Evolutionary conservation across 495 filamentous ascomycete genomes (phyloP).

Genomic region (Aspergillus diversus): DNA sequence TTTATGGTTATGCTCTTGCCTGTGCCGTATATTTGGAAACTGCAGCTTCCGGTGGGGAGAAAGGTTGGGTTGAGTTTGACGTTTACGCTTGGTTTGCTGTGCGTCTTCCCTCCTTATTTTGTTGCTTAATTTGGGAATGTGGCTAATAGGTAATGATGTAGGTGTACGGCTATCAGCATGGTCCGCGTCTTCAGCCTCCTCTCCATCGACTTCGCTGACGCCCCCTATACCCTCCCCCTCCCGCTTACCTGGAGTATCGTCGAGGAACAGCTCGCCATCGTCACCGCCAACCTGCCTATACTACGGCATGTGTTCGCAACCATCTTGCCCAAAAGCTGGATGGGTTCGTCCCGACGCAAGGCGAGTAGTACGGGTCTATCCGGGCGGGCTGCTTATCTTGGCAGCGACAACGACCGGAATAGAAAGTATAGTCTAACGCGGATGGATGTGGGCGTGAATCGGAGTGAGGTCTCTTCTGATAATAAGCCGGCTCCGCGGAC

Average conservation of each 20-base stretch:
- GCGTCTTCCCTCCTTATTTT: too few relatives aligned
- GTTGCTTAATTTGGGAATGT: too few relatives aligned
- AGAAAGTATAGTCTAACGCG: not conserved
- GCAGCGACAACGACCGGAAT: not conserved
- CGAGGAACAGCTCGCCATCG: slow-evolving; percentile 25
- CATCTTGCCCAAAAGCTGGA: slow-evolving; percentile 8
- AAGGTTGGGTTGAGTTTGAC: slow-evolving; percentile 53
- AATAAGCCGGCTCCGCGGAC: too few relatives aligned
- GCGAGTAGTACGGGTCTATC: not conserved
- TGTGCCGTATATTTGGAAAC: slow-evolving; percentile 48
- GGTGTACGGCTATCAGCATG: slow-evolving; percentile 22
- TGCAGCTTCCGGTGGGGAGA: slow-evolving; percentile 48
- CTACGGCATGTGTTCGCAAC: slow-evolving; percentile 14
- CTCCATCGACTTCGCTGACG: slow-evolving; percentile 23
- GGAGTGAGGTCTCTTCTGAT: not conserved
- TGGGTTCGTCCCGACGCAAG: slow-evolving; percentile 10
- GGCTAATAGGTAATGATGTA: not conserved
- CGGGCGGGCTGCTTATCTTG: not conserved
- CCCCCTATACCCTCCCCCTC: slow-evolving; percentile 22
- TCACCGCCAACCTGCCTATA: slow-evolving; percentile 22
- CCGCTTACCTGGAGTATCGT: slow-evolving; percentile 24
- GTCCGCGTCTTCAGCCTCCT: slow-evolving; percentile 23
- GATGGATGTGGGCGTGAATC: not conserved
- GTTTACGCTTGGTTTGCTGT: slow-evolving; percentile 55
- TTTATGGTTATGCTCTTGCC: slow-evolving; percentile 52